phyloP scores from a whole-genome alignment of 2,329 filamentous ascomycete species.

The Juglanconis juglandina region DNA sequence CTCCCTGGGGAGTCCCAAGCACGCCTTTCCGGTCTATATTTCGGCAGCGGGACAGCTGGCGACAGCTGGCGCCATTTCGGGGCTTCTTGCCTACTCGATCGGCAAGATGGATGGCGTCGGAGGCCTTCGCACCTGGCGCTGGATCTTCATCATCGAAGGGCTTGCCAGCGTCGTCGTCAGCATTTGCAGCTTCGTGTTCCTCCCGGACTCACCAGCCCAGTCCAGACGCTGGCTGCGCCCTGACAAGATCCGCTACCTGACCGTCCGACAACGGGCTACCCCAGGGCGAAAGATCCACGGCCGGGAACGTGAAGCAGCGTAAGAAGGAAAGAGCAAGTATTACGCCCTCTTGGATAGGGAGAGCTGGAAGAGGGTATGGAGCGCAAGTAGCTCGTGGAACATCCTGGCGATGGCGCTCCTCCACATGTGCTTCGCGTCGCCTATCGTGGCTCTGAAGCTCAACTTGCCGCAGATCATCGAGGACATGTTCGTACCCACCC shows the following conservation, averaged over 20 bases:
- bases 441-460: too few relatives aligned
- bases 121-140: constrained; percentile 32
- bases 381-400: too few relatives aligned
- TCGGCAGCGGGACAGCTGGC: constrained; percentile 64
- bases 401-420: too few relatives aligned
- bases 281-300: too few relatives aligned
- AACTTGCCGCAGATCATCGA: too few relatives aligned
- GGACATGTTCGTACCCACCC: too few relatives aligned
- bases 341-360: too few relatives aligned
- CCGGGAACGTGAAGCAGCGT: too few relatives aligned
- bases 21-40: constrained; percentile 55
- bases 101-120: constrained; percentile 47
- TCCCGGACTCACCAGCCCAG: constrained; percentile 15
- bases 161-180: constrained; percentile 30
- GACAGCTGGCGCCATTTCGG: constrained; percentile 60
- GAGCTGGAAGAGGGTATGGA: too few relatives aligned
- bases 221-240: constrained; percentile 9
- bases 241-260: constrained; percentile 15
- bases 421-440: too few relatives aligned
- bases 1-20: constrained; percentile 62
- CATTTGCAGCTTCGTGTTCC: constrained; percentile 47
- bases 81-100: constrained; percentile 32
- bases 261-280: background rate
- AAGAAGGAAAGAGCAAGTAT: too few relatives aligned
- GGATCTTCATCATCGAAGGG: constrained; percentile 39